Evolutionary conservation across 140 eudicot species (phyloP).

Genomic region (Flaveria floridana): DNA sequence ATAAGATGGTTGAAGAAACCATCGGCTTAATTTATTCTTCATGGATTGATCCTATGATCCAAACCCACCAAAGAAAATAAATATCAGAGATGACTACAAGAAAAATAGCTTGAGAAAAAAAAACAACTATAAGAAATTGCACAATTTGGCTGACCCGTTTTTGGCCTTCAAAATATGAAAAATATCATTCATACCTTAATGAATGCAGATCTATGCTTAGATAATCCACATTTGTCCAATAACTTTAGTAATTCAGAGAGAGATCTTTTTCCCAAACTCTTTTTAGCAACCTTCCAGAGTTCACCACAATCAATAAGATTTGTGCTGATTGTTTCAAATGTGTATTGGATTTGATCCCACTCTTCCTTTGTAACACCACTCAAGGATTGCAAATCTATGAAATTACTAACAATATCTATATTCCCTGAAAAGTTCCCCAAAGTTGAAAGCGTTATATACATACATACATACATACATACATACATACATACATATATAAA

Average conservation of each 20-base stretch:
- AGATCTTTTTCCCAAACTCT: conserved; percentile 60
- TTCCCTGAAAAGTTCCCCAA: conserved; percentile 36
- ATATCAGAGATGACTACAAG: too few relatives aligned
- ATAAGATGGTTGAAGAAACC: conserved; percentile 83
- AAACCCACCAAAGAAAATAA: conserved; percentile 1
- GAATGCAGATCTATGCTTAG: conserved; percentile 52
- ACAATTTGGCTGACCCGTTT: neutral
- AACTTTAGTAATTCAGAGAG: conserved; percentile 64
- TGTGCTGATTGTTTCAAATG: conserved; percentile 46
- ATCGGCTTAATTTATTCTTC: conserved; percentile 38
- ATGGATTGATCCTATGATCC: conserved; percentile 15
- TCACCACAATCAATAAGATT: conserved; percentile 46
- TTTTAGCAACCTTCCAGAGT: conserved; percentile 69
- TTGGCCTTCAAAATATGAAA: neutral
- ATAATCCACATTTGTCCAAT: conserved; percentile 59
- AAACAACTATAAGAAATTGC: too few relatives aligned
- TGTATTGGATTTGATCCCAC: conserved; percentile 44
- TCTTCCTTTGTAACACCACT: conserved; percentile 47
- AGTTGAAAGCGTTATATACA: conserved; percentile 11
- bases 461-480: neutral
- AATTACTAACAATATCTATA: conserved; percentile 30
- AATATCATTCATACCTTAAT: conserved; percentile 46
- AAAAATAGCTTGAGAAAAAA: too few relatives aligned
- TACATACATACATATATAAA: too few relatives aligned
- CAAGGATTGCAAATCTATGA: conserved; percentile 37